Evolutionary conservation across 176 grass and related monocot genomes (phyloP).

Genomic region (Carex parvula): DNA sequence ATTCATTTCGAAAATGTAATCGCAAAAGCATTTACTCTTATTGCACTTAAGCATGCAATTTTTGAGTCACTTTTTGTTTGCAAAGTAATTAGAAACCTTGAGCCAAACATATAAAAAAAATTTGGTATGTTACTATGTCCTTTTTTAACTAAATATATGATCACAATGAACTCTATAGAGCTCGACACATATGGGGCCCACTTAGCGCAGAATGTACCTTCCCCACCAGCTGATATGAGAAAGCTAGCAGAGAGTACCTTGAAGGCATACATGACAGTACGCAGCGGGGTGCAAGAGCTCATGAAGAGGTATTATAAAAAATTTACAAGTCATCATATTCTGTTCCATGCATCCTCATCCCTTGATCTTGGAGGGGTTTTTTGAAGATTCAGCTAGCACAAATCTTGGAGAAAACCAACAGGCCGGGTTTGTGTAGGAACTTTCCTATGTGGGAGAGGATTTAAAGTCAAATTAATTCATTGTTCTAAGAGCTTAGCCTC

Average conservation of each 20-base stretch:
- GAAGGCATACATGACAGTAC: conserved; percentile 63
- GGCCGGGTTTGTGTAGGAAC: neutral
- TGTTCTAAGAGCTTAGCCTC: neutral
- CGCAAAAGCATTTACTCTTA: neutral
- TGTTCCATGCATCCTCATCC: neutral
- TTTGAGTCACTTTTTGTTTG: neutral
- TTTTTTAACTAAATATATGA: neutral
- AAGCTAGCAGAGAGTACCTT: conserved; percentile 59
- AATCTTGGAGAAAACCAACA: neutral
- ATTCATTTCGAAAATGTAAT: neutral
- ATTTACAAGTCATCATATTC: neutral
- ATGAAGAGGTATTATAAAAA: conserved; percentile 50
- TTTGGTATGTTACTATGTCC: neutral
- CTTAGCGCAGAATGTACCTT: conserved; percentile 16
- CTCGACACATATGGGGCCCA: conserved; percentile 63
- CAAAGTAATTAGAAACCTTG: neutral
- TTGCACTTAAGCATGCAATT: neutral
- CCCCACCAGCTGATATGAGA: conserved; percentile 37
- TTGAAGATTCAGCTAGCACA: neutral
- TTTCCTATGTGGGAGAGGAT: neutral
- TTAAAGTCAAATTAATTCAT: neutral
- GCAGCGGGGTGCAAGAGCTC: conserved; percentile 43
- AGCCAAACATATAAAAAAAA: neutral
- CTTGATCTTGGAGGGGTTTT: neutral
- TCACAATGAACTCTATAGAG: conserved; percentile 33